phyloP scores from a whole-genome alignment of 2,329 filamentous ascomycete species.

The Penicillium sp. region DNA sequence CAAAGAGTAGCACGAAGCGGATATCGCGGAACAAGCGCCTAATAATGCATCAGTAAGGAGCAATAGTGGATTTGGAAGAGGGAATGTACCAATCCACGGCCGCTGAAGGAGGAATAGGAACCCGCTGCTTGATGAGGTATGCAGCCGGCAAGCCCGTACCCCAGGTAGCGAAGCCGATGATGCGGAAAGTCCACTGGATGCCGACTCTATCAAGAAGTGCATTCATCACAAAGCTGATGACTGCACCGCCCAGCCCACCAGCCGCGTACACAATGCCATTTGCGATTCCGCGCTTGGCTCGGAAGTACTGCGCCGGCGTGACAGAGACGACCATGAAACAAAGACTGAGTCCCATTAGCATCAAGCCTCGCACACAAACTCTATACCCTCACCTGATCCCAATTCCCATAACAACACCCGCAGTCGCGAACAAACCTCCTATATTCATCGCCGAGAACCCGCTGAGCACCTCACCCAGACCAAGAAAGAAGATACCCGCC shows the following conservation, averaged over 20 bases:
- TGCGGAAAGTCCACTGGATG: conserved; percentile 41
- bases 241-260: conserved; percentile 59
- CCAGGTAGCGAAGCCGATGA: conserved; percentile 54
- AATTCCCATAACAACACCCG: conserved; percentile 51
- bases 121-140: conserved; percentile 48
- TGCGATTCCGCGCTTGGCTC: conserved; percentile 55
- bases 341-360: conserved; percentile 26
- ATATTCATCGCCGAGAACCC: conserved; percentile 51
- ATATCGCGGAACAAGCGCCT: conserved; percentile 55
- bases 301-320: conserved; percentile 59
- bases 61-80: neutral
- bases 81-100: conserved; percentile 54
- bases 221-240: conserved; percentile 55
- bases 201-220: conserved; percentile 43
- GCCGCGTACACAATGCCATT: conserved; percentile 49
- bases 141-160: conserved; percentile 59
- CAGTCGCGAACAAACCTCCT: conserved; percentile 51
- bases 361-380: neutral
- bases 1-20: conserved; percentile 56
- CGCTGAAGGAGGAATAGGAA: conserved; percentile 36
- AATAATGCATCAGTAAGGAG: conserved; percentile 21
- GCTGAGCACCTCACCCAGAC: conserved; percentile 51
- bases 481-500: conserved; percentile 54
- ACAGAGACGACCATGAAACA: conserved; percentile 51
- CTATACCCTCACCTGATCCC: conserved; percentile 29